Conservation (phyloP, 192 early-diverging fungal species). For the Podila horticola region DNA sequence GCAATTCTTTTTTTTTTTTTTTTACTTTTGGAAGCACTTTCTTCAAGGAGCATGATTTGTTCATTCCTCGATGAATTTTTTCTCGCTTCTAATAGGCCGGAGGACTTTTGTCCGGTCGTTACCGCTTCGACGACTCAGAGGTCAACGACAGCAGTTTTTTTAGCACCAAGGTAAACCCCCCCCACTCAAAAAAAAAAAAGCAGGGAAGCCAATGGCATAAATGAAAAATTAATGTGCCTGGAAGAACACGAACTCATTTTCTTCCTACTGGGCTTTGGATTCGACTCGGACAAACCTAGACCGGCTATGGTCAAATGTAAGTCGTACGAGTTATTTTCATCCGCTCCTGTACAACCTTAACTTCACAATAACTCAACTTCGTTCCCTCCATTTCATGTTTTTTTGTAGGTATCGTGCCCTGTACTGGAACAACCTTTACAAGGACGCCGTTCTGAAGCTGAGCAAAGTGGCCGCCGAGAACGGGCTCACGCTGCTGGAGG, state of each 20-base stretch:
- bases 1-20: background rate
- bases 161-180: slow-evolving; percentile 5
- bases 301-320: slow-evolving; percentile 27
- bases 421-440: slow-evolving; percentile 60
- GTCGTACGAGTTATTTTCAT: background rate
- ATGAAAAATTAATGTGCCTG: background rate
- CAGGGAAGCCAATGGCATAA: too few relatives aligned
- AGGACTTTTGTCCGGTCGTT: slow-evolving; percentile 29
- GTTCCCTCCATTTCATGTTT: background rate
- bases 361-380: background rate
- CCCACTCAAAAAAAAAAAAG: too few relatives aligned
- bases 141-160: slow-evolving; percentile 15
- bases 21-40: background rate
- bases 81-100: slow-evolving; percentile 11
- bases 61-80: background rate
- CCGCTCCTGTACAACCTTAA: background rate
- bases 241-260: background rate
- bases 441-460: slow-evolving; percentile 61
- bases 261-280: background rate
- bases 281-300: background rate
- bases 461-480: slow-evolving; percentile 19
- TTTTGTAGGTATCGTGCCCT: slow-evolving; percentile 48
- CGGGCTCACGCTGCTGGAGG: slow-evolving; percentile 44
- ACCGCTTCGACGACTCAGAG: slow-evolving; percentile 8
- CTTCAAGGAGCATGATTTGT: background rate